Base-by-base conservation (phyloP, 2,329 filamentous ascomycete genomes). In the Aspergillus sp. region DNA sequence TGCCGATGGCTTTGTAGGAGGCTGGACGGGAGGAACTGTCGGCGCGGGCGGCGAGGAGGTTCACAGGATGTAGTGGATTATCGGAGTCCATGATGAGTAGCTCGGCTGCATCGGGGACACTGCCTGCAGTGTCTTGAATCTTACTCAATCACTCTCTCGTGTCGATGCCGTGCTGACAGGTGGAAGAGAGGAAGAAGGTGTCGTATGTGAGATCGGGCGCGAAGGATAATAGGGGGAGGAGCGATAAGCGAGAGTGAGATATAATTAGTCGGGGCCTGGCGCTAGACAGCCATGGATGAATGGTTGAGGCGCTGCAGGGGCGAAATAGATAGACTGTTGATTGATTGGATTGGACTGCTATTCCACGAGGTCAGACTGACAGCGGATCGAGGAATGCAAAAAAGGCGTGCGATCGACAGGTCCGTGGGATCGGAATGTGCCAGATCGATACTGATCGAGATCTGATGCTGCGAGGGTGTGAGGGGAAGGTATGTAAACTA, bases 1-100 rank as follows among this genome's bases (percentile, higher is more conserved):
- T 91, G 58, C 95, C 95, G 66, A 98, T 85, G 25, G 88, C 86
- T 74, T 97, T 98, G 84, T 90, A 98, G 36, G 81, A 78, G 8
- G 82, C 75, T 1, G 86, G 86, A 21, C 85, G 80, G 11, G 53
- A 36, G n/a, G 53, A 55, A n/a, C 25, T 44, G 52, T 8, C 66
- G 67, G 44, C 59, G 58, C 32, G 27, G 23, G 39, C 53, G 19
- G 39, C 53, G n/a, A 55, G 39, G 13, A 47, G 17, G 39, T 81
- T 73, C 47, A 85, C 3, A 23, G n/a, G 23, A 27, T 32, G 47
- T 15, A 25, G 44, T 13, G 23, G 13, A 27, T n/a, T 19, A 19
- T 23, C 32, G 32, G 32, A 36, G 23, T 50, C 47, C 47, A 30
- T 50, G 27, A 17, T 32, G 47, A 10, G 30, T 19, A 50, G 8